These are phyloP conservation scores for Magnusiomyces suaveolens DNA, from an alignment of 1,139 yeast species.

Conservation along the genomic window DNA sequence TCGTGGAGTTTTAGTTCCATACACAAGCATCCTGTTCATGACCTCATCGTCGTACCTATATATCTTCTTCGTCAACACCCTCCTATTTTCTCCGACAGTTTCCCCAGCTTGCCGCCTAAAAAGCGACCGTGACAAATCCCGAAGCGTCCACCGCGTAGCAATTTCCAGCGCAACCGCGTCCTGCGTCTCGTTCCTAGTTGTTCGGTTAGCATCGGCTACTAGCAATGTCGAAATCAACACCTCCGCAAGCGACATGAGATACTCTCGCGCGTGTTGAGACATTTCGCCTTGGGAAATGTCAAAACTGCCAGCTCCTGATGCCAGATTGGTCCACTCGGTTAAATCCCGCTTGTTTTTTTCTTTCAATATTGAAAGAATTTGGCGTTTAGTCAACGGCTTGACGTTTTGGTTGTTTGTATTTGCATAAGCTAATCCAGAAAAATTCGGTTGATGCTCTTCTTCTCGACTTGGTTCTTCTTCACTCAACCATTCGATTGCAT, in stretches of 20 bases:
- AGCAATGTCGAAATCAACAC: slow-evolving; percentile 18
- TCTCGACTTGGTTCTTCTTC: slow-evolving; percentile 7
- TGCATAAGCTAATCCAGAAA: no score
- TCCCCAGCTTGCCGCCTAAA: neutral
- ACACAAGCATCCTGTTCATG: slow-evolving; percentile 15
- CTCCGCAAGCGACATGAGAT: slow-evolving; percentile 21
- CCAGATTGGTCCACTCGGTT: slow-evolving; percentile 6
- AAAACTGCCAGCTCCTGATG: slow-evolving; percentile 13
- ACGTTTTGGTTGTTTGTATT: neutral
- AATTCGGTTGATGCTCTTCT: no score
- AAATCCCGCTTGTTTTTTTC: slow-evolving; percentile 5
- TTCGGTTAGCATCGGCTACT: slow-evolving; percentile 16
- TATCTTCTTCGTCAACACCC: neutral
- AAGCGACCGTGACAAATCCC: slow-evolving; percentile 7
- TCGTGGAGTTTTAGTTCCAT: slow-evolving; percentile 5
- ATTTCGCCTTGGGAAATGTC: slow-evolving; percentile 14
- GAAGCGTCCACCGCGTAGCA: slow-evolving; percentile 17
- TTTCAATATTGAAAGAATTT: slow-evolving; percentile 5
- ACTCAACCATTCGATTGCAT: slow-evolving; percentile 15
- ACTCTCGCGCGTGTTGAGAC: slow-evolving; percentile 17
- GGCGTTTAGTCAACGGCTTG: neutral
- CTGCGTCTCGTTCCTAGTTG: neutral
- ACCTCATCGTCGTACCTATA: neutral
- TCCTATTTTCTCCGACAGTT: neutral
- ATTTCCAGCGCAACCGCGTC: slow-evolving; percentile 16